A percentile compares a stretch with the other conserved stretches of the same genome.
These are phyloP conservation scores for Fragaria vesca DNA, from an alignment of 306 rosid species.

Conservation along the genomic window DNA sequence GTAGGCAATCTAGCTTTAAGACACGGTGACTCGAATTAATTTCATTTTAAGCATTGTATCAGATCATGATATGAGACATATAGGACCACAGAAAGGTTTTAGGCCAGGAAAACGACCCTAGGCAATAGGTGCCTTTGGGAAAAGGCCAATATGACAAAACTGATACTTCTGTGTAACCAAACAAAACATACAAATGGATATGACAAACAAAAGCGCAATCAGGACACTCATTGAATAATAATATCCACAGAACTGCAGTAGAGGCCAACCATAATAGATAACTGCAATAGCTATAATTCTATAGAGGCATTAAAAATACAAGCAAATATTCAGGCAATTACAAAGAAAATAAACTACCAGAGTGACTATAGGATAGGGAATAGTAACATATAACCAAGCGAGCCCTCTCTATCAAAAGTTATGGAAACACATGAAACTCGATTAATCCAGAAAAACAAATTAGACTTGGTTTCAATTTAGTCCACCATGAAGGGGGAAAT, in stretches of 20 bases:
- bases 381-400: not conserved
- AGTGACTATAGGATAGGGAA: not conserved
- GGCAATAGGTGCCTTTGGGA: not conserved
- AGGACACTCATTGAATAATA: not conserved
- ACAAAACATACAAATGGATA: not conserved
- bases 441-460: not conserved
- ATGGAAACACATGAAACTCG: not conserved
- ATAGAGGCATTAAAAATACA: no score
- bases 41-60: not conserved
- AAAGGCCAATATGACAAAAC: not conserved
- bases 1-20: not conserved
- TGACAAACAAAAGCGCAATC: not conserved
- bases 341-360: no score
- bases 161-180: not conserved
- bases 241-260: no score
- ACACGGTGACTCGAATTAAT: not conserved
- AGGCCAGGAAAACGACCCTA: not conserved
- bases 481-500: not conserved
- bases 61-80: not conserved
- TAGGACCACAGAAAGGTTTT: not conserved
- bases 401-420: not conserved
- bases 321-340: no score
- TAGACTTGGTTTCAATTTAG: not conserved
- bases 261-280: not conserved
- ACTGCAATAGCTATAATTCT: no score